phyloP scores from a whole-genome alignment of 139 green algal genomes.

The Gonium pectorale region DNA sequence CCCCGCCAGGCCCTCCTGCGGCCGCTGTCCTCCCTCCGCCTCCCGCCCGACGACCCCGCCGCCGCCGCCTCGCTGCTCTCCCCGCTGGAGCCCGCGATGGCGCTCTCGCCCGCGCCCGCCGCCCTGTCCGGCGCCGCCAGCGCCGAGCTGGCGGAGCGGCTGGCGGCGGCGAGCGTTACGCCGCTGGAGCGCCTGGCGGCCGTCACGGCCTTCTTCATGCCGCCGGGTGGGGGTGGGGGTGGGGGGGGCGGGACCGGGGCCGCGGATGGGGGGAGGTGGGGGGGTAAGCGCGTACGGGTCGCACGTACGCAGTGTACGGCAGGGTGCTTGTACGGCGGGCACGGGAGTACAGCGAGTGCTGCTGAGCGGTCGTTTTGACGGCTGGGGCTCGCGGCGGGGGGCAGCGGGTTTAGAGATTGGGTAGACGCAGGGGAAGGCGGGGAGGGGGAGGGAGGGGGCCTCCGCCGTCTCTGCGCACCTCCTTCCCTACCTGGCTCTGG shows the following conservation, averaged over 20 bases:
- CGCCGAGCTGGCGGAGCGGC: conserved; percentile 18
- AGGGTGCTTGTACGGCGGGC: too few relatives aligned
- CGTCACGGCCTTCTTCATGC: conserved; percentile 34
- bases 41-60: neutral
- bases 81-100: neutral
- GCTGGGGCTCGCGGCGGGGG: neutral
- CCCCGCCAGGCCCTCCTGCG: conserved; percentile 16
- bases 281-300: too few relatives aligned
- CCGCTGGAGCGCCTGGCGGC: conserved; percentile 10
- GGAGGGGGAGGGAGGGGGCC: neutral
- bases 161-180: neutral
- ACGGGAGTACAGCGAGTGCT: too few relatives aligned
- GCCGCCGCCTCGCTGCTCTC: neutral
- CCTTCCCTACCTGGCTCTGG: too few relatives aligned
- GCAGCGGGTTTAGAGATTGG: too few relatives aligned
- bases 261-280: neutral
- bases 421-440: too few relatives aligned
- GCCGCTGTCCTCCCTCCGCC: neutral
- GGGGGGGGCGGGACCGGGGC: neutral
- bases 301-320: too few relatives aligned
- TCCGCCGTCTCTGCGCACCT: neutral
- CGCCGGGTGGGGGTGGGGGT: neutral
- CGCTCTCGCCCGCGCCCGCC: neutral
- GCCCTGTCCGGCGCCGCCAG: neutral
- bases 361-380: neutral